These are phyloP conservation scores for Acacia confusa DNA, from an alignment of 306 rosid genomes.

Conservation along the genomic window DNA sequence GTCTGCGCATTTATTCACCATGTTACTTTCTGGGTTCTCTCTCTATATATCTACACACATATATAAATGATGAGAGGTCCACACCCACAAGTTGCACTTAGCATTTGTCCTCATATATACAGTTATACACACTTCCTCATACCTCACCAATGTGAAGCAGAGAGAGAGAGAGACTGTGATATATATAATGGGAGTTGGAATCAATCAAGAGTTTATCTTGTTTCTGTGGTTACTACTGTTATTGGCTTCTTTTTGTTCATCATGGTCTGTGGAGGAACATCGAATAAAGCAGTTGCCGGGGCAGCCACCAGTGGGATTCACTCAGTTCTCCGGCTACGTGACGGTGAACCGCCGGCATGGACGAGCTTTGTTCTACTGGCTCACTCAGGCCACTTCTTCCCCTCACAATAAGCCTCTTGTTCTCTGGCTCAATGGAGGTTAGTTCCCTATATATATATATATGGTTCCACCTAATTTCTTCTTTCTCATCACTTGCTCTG, in stretches of 20 bases:
- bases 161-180: not conserved
- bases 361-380: slow-evolving; percentile 86
- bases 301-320: slow-evolving; percentile 65
- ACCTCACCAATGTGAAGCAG: not conserved
- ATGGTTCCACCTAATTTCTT: not conserved
- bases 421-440: slow-evolving; percentile 96
- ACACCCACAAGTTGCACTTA: not conserved
- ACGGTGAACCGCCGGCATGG: slow-evolving; percentile 63
- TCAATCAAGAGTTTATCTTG: not conserved
- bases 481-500: not conserved
- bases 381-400: slow-evolving; percentile 52
- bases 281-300: slow-evolving; percentile 46
- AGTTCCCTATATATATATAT: not conserved
- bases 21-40: not conserved
- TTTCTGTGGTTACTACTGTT: not conserved
- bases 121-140: not conserved
- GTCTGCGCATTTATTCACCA: not conserved
- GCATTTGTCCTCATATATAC: not conserved
- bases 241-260: not conserved
- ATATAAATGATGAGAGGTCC: not conserved
- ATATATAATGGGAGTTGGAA: not conserved
- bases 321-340: slow-evolving; percentile 79
- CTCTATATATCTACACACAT: not conserved
- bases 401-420: slow-evolving; percentile 66
- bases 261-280: not conserved